Conservation (phyloP, 1,139 yeast species). For the Scheffersomyces parashehatae region DNA sequence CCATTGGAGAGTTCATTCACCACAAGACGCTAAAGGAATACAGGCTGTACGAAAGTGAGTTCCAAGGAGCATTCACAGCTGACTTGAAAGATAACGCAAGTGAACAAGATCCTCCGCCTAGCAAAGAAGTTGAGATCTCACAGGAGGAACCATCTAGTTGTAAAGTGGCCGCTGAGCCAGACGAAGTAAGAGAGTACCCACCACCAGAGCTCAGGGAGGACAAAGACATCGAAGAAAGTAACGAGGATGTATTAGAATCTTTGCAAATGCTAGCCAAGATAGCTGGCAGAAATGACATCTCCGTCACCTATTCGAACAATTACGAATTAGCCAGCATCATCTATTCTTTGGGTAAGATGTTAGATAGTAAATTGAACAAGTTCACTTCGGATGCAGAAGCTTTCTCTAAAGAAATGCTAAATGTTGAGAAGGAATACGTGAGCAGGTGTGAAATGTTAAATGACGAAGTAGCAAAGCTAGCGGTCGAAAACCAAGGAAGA, state of each 20-base stretch:
- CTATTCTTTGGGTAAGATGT: not conserved
- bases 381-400: too few species aligned
- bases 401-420: too few species aligned
- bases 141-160: too few species aligned
- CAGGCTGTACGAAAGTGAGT: not conserved
- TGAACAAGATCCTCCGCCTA: not conserved
- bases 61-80: not conserved
- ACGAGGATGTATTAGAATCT: not conserved
- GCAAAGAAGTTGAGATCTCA: too few species aligned
- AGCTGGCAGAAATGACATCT: not conserved
- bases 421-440: too few species aligned
- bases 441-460: too few species aligned
- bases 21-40: not conserved
- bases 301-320: not conserved
- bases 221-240: not conserved
- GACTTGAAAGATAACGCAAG: not conserved
- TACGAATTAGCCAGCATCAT: not conserved
- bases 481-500: too few species aligned
- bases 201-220: not conserved
- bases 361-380: not conserved
- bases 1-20: not conserved
- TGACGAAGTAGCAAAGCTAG: too few species aligned
- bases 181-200: too few species aligned
- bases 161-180: too few species aligned
- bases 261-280: not conserved